A percentile compares a stretch with the other conserved stretches of the same genome.
Conservation (phyloP, 2,329 filamentous ascomycete species). For the Colletotrichum brevisporum region DNA sequence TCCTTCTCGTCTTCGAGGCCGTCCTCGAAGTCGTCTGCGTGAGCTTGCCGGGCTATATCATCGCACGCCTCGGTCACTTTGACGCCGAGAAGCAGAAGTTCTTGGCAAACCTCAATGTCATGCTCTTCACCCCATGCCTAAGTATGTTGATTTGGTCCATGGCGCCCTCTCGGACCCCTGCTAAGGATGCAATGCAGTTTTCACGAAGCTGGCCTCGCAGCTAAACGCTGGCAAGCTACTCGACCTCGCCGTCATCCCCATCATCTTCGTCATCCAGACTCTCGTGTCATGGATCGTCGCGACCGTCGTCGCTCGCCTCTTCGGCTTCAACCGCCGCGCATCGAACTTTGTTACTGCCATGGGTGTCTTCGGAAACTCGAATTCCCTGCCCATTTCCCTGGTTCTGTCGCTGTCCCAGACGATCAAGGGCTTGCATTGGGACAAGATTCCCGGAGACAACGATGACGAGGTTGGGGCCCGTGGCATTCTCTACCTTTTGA, state of each 20-base stretch:
- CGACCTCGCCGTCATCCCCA: constrained; percentile 93
- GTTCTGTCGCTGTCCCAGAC: constrained; percentile 95
- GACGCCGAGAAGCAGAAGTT: constrained; percentile 97
- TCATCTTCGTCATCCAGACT: constrained; percentile 93
- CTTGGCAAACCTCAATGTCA: constrained; percentile 94
- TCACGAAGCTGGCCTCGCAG: constrained; percentile 96
- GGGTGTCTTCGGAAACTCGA: constrained; percentile 98
- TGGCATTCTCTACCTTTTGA: constrained; percentile 94
- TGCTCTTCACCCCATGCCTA: constrained; percentile 95
- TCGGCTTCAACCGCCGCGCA: constrained; percentile 86
- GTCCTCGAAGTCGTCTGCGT: constrained; percentile 97
- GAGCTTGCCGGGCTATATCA: constrained; percentile 92
- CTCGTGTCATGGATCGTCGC: constrained; percentile 87
- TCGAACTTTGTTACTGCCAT: constrained; percentile 97
- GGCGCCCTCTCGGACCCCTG: neutral
- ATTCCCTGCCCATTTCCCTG: constrained; percentile 96
- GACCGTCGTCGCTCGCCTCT: constrained; percentile 77
- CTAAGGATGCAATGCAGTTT: constrained; percentile 71
- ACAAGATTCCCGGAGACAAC: constrained; percentile 90
- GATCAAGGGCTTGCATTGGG: constrained; percentile 92
- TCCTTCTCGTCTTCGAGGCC: constrained; percentile 91
- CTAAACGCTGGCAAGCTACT: constrained; percentile 90
- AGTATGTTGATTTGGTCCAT: constrained; percentile 69
- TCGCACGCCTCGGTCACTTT: constrained; percentile 91
- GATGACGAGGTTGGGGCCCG: constrained; percentile 94